phyloP scores from a whole-genome alignment of 352 stramenopile species.

The Globisporangium splendens region DNA sequence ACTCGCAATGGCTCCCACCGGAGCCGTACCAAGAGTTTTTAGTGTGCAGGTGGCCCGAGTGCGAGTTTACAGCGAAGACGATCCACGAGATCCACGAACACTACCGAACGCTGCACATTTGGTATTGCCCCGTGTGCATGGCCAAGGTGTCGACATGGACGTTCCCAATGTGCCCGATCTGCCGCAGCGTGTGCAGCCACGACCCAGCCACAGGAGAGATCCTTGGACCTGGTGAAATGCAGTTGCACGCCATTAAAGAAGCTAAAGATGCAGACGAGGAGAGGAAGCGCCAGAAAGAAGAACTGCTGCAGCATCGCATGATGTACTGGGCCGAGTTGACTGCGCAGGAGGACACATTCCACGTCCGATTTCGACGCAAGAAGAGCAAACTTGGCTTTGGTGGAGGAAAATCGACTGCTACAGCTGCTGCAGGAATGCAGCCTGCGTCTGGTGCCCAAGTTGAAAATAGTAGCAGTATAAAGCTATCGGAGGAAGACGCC shows the following conservation, averaged over 20 bases:
- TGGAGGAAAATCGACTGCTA: constrained; percentile 1
- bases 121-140: constrained; percentile 79
- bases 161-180: constrained; percentile 64
- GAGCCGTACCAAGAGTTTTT: constrained; percentile 64
- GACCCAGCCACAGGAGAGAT: constrained; percentile 52
- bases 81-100: constrained; percentile 81
- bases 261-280: constrained; percentile 44
- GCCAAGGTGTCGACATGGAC: constrained; percentile 62
- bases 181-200: constrained; percentile 55
- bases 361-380: constrained; percentile 21
- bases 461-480: neutral
- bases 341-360: constrained; percentile 23
- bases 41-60: constrained; percentile 59
- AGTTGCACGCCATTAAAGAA: constrained; percentile 38
- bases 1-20: constrained; percentile 75
- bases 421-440: neutral
- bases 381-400: constrained; percentile 38
- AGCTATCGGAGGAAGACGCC: constrained; percentile 12
- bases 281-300: constrained; percentile 38
- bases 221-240: constrained; percentile 55
- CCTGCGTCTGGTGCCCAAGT: neutral
- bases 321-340: constrained; percentile 48
- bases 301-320: constrained; percentile 68
- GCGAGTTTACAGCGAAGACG: constrained; percentile 43
- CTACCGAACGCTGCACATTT: constrained; percentile 54